phyloP scores from a whole-genome alignment of 2,329 filamentous ascomycete species.

The Sporothrix curviconia region DNA sequence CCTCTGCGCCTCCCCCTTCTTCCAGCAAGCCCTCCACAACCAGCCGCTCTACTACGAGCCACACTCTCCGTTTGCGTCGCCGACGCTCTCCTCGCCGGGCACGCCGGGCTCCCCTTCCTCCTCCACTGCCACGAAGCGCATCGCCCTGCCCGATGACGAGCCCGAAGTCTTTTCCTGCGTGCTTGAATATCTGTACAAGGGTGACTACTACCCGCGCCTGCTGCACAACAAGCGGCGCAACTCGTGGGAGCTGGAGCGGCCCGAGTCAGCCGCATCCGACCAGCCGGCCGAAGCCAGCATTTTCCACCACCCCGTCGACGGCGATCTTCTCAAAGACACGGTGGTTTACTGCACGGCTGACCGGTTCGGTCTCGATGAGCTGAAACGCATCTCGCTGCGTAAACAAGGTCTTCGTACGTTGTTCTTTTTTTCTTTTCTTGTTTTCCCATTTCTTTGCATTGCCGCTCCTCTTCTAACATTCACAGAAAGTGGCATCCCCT shows the following conservation, averaged over 20 bases:
- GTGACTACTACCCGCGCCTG: slow-evolving; percentile 82
- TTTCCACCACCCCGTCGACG: slow-evolving; percentile 57
- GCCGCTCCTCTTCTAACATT: neutral
- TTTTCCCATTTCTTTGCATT: neutral
- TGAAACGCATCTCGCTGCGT: slow-evolving; percentile 75
- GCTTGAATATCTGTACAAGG: slow-evolving; percentile 88
- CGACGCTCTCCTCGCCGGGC: slow-evolving; percentile 23
- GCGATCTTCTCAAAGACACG: slow-evolving; percentile 76
- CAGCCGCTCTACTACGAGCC: slow-evolving; percentile 45
- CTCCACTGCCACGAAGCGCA: slow-evolving; percentile 47
- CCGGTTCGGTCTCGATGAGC: slow-evolving; percentile 73
- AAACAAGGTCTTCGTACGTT: slow-evolving; percentile 77
- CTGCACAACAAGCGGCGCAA: slow-evolving; percentile 74
- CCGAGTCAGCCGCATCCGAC: slow-evolving; percentile 37
- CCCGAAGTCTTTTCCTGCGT: slow-evolving; percentile 87
- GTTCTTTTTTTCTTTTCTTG: neutral
- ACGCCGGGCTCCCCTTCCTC: neutral
- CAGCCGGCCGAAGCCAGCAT: slow-evolving; percentile 56
- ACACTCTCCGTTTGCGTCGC: slow-evolving; percentile 4
- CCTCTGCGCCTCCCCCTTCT: slow-evolving; percentile 71
- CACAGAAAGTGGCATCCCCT: slow-evolving; percentile 68
- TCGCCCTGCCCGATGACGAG: slow-evolving; percentile 76
- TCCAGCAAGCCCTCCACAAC: slow-evolving; percentile 56
- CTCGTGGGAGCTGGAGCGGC: slow-evolving; percentile 74
- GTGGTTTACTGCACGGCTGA: slow-evolving; percentile 86